Conservation (phyloP, 2,329 filamentous ascomycete species). For the Setomelanomma holmii region DNA sequence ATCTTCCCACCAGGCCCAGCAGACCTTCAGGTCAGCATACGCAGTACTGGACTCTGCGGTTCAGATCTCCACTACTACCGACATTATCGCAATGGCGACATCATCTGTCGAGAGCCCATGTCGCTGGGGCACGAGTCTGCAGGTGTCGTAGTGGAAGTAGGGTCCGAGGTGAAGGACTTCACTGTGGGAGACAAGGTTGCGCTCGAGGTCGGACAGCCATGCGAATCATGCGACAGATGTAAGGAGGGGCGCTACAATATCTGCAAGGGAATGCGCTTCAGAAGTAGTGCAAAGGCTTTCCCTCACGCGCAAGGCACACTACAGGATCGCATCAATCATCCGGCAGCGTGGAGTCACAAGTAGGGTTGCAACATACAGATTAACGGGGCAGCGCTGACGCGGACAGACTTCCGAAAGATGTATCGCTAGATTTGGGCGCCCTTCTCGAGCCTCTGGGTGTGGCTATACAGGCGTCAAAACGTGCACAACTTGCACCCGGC, state of each 20-base stretch:
- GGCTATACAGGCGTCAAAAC: constrained; percentile 64
- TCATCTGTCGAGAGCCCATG: constrained; percentile 81
- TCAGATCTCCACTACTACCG: constrained; percentile 84
- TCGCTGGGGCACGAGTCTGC: constrained; percentile 81
- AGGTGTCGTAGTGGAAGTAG: constrained; percentile 77
- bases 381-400: constrained; percentile 6
- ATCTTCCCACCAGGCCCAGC: constrained; percentile 55
- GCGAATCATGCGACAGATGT: constrained; percentile 67
- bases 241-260: constrained; percentile 67
- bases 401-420: constrained; percentile 55
- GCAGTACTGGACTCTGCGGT: constrained; percentile 73
- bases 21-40: constrained; percentile 70
- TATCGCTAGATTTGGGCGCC: constrained; percentile 64
- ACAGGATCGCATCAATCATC: constrained; percentile 68
- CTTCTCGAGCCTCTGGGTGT: constrained; percentile 68
- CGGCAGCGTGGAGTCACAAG: constrained; percentile 65
- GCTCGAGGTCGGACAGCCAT: constrained; percentile 90
- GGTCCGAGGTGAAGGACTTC: constrained; percentile 68
- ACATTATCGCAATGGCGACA: constrained; percentile 86
- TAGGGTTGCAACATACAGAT: constrained; percentile 18
- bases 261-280: constrained; percentile 65
- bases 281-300: constrained; percentile 66
- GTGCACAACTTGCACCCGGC: constrained; percentile 57
- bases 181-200: constrained; percentile 82
- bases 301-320: constrained; percentile 70